Evolutionary conservation across 2,329 filamentous ascomycete genomes (phyloP).

Genomic region (Calycina marina): DNA sequence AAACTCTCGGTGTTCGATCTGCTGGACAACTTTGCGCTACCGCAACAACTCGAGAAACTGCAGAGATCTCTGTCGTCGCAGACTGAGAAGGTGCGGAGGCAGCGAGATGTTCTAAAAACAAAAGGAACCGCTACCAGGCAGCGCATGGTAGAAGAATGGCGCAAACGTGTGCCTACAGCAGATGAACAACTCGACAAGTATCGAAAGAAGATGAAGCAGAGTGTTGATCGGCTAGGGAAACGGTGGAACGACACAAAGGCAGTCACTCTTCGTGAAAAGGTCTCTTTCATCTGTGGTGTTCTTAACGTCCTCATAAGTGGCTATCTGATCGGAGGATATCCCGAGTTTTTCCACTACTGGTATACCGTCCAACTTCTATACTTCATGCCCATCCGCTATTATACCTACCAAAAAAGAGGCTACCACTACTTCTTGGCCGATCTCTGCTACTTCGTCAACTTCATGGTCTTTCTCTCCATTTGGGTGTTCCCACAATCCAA

Average conservation of each 20-base stretch:
- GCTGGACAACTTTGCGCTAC: constrained; percentile 82
- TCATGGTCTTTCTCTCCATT: constrained; percentile 65
- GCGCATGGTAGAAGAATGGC: constrained; percentile 85
- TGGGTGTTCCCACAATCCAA: constrained; percentile 89
- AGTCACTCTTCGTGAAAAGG: constrained; percentile 82
- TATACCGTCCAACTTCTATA: constrained; percentile 78
- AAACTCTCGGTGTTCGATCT: constrained; percentile 84
- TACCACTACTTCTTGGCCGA: constrained; percentile 97
- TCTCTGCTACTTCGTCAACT: constrained; percentile 95
- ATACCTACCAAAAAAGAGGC: constrained; percentile 78
- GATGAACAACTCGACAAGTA: constrained; percentile 92
- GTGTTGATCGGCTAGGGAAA: constrained; percentile 73
- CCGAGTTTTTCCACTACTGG: constrained; percentile 83
- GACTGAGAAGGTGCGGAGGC: constrained; percentile 70
- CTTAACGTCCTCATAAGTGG: constrained; percentile 96
- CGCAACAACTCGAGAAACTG: constrained; percentile 80
- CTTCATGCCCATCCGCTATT: constrained; percentile 93
- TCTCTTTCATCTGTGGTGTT: constrained; percentile 90
- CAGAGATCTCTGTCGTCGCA: constrained; percentile 72
- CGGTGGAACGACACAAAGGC: constrained; percentile 83
- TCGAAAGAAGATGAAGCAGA: constrained; percentile 69
- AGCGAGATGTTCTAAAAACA: constrained; percentile 65
- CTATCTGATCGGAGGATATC: constrained; percentile 76
- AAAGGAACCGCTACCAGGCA: constrained; percentile 68
- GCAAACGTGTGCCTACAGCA: constrained; percentile 67